A percentile compares a stretch with the other conserved stretches of the same genome.
phyloP scores from a whole-genome alignment of 2,329 filamentous ascomycete species.

The Lasiodiplodia sp. region DNA sequence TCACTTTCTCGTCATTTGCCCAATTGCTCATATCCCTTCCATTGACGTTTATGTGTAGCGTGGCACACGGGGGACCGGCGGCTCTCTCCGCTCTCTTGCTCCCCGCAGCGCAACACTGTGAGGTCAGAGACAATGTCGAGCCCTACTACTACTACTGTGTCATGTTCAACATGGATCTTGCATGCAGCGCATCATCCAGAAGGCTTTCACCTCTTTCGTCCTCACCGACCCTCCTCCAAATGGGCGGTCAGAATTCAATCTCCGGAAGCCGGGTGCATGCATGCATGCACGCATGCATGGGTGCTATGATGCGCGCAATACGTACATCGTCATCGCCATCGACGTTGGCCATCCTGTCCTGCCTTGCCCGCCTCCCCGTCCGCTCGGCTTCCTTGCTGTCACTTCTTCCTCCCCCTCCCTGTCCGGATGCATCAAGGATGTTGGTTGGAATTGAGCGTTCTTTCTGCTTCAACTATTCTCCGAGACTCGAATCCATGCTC shows the following conservation, averaged over 20 bases:
- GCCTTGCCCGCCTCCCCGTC: background rate
- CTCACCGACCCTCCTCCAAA: background rate
- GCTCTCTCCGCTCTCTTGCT: background rate
- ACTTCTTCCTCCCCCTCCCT: background rate
- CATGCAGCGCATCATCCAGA: background rate
- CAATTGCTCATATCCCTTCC: background rate
- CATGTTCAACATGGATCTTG: background rate
- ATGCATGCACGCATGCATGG: background rate
- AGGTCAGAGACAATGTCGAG: background rate
- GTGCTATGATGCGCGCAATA: background rate
- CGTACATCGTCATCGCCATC: background rate
- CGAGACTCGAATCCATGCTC: background rate
- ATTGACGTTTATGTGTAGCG: slow-evolving; percentile 24
- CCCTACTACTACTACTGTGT: slow-evolving; percentile 5
- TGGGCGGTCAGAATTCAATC: background rate
- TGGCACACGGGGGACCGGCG: slow-evolving; percentile 1
- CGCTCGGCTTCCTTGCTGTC: background rate
- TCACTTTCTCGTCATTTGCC: background rate
- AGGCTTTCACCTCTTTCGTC: background rate
- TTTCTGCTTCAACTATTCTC: too few species aligned
- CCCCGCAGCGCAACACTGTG: background rate
- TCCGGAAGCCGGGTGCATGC: background rate
- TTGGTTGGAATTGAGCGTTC: too few species aligned
- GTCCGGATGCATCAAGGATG: background rate
- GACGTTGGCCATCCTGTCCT: background rate